These are phyloP conservation scores for Xylaria sp. DNA, from an alignment of 2,329 filamentous ascomycete genomes.

Conservation along the genomic window DNA sequence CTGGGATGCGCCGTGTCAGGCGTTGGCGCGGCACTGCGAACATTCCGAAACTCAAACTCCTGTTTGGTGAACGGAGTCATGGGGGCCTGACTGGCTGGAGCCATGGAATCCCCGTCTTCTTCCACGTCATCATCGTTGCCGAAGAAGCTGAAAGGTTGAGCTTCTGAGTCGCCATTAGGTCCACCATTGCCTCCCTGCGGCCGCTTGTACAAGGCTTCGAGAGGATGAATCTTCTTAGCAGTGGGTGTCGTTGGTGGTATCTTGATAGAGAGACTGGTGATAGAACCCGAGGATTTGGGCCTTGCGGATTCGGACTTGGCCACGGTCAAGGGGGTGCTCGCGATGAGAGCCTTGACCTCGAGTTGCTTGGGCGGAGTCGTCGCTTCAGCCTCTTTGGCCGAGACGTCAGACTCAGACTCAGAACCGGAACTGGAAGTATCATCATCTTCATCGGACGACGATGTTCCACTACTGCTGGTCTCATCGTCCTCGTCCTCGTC, in stretches of 20 bases:
- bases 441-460: slow-evolving; percentile 49
- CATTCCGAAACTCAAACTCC: slow-evolving; percentile 78
- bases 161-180: slow-evolving; percentile 54
- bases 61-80: slow-evolving; percentile 85
- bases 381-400: slow-evolving; percentile 41
- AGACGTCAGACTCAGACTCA: slow-evolving; percentile 44
- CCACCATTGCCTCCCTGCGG: slow-evolving; percentile 58
- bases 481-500: slow-evolving; percentile 48
- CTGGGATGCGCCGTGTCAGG: slow-evolving; percentile 88
- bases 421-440: slow-evolving; percentile 37
- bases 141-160: slow-evolving; percentile 84
- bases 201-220: slow-evolving; percentile 92
- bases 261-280: slow-evolving; percentile 64
- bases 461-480: slow-evolving; percentile 54
- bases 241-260: slow-evolving; percentile 61
- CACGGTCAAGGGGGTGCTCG: slow-evolving; percentile 33
- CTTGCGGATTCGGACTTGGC: slow-evolving; percentile 51
- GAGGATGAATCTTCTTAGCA: slow-evolving; percentile 75
- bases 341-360: slow-evolving; percentile 38
- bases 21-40: slow-evolving; percentile 92
- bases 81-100: slow-evolving; percentile 59
- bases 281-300: slow-evolving; percentile 63
- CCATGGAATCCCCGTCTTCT: slow-evolving; percentile 50
- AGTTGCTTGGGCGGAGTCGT: slow-evolving; percentile 37
- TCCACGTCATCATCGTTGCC: slow-evolving; percentile 60